Percentiles rank a stretch among this genome's conserved stretches.
Conservation (phyloP, 1,139 yeast genomes). For the Debaryomyces subglobosus region DNA sequence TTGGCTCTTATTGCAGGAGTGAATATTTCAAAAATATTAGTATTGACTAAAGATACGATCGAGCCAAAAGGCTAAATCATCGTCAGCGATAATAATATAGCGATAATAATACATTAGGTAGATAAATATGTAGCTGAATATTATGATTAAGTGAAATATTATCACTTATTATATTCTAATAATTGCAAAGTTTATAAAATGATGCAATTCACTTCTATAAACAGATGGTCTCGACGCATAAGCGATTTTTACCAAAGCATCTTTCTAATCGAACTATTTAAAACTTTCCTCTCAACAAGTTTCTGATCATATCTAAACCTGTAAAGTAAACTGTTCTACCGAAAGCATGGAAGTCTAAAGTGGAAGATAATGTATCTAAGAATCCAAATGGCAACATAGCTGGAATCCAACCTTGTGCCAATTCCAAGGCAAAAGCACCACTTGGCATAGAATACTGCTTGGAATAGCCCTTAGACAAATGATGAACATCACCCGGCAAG, state of each 20-base stretch:
- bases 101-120: too few relatives aligned
- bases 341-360: constrained; percentile 75
- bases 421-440: constrained; percentile 84
- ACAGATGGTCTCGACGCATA: neutral
- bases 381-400: constrained; percentile 97
- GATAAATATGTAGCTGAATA: too few relatives aligned
- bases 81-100: too few relatives aligned
- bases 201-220: neutral
- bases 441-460: constrained; percentile 87
- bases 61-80: too few relatives aligned
- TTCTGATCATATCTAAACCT: constrained; percentile 73
- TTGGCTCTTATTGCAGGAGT: too few relatives aligned
- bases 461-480: constrained; percentile 66
- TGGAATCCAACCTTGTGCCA: constrained; percentile 99
- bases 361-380: constrained; percentile 75
- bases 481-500: constrained; percentile 82
- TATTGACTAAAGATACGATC: too few relatives aligned
- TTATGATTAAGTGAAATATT: too few relatives aligned
- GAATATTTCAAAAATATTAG: too few relatives aligned
- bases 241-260: neutral
- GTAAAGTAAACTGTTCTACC: constrained; percentile 71
- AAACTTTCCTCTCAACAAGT: constrained; percentile 70
- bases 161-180: neutral
- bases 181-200: neutral
- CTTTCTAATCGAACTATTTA: constrained; percentile 22